Percentiles rank a stretch among this genome's conserved stretches.
These are phyloP conservation scores for Solidago caesia DNA, from an alignment of 129 eudicot genomes.

Conservation along the genomic window DNA sequence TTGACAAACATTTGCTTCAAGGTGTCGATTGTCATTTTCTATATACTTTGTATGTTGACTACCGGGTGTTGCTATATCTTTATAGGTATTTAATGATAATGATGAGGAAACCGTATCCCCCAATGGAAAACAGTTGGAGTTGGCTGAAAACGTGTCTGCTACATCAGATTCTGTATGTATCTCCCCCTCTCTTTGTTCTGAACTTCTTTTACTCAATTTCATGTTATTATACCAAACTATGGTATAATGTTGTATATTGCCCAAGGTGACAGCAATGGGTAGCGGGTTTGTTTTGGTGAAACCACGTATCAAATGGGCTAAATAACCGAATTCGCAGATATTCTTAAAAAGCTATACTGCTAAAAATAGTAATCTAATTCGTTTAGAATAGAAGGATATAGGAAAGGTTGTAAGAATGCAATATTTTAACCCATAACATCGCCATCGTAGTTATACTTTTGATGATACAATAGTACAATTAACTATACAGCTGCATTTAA, in stretches of 20 bases:
- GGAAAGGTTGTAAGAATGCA: no score
- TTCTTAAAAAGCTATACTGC: no score
- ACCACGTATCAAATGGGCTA: background rate
- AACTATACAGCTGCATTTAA: no score
- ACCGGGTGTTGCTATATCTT: constrained; percentile 4
- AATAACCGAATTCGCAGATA: no score
- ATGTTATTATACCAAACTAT: background rate
- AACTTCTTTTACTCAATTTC: background rate
- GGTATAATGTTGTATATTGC: background rate
- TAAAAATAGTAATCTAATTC: no score
- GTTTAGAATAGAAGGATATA: no score
- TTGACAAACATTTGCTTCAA: background rate
- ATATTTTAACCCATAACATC: no score
- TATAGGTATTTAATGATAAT: constrained; percentile 33
- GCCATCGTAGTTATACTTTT: no score
- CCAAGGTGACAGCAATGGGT: no score
- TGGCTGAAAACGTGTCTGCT: constrained; percentile 32
- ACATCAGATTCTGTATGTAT: constrained; percentile 11
- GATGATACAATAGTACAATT: no score
- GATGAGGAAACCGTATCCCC: constrained; percentile 31
- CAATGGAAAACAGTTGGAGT: constrained; percentile 23
- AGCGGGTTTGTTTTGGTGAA: background rate
- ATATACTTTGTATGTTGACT: background rate
- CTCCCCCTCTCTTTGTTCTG: constrained; percentile 16
- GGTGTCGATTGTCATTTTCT: background rate